Percentiles rank a stretch among this genome's conserved stretches.
phyloP scores from a whole-genome alignment of 2,329 filamentous ascomycete genomes.

The Claviceps arundinis region DNA sequence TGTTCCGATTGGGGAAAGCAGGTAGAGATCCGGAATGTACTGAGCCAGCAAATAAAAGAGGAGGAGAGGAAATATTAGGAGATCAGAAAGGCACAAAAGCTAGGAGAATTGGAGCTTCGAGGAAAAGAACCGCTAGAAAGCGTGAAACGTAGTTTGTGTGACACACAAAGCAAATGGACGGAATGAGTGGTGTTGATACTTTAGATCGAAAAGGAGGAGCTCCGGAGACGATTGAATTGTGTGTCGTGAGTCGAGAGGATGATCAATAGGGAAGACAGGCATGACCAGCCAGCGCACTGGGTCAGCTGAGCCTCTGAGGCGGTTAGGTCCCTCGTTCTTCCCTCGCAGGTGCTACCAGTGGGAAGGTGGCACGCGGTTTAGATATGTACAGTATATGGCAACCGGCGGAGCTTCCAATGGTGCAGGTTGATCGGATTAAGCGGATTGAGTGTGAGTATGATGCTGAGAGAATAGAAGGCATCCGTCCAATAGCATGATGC shows the following conservation, averaged over 20 bases:
- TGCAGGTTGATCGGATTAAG: background rate
- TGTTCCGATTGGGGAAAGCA: background rate
- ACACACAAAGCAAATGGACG: slow-evolving; percentile 9
- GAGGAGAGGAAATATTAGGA: background rate
- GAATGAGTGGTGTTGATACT: background rate
- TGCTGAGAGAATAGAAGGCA: slow-evolving; percentile 1
- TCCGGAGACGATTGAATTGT: slow-evolving; percentile 4
- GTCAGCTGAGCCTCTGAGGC: slow-evolving; percentile 5
- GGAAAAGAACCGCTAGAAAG: slow-evolving; percentile 9
- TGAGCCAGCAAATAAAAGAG: background rate
- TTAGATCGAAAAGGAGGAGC: slow-evolving; percentile 5
- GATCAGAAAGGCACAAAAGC: background rate
- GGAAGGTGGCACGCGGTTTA: slow-evolving; percentile 4
- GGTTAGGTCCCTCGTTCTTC: slow-evolving; percentile 4
- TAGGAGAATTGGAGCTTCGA: slow-evolving; percentile 5
- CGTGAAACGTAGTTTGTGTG: slow-evolving; percentile 15
- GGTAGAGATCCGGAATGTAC: background rate
- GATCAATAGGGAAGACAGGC: background rate
- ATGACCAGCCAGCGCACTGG: background rate
- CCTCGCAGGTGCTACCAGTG: slow-evolving; percentile 1
- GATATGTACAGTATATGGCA: background rate
- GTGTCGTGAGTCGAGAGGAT: background rate
- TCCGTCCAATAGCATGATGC: slow-evolving; percentile 5
- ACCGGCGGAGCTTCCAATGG: background rate
- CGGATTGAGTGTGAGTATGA: background rate